Evolutionary conservation across 1,284 basidiomycete species (phyloP), one percentile per base, ranked within the genome.

Genomic region (Trichosporon ovoides): DNA sequence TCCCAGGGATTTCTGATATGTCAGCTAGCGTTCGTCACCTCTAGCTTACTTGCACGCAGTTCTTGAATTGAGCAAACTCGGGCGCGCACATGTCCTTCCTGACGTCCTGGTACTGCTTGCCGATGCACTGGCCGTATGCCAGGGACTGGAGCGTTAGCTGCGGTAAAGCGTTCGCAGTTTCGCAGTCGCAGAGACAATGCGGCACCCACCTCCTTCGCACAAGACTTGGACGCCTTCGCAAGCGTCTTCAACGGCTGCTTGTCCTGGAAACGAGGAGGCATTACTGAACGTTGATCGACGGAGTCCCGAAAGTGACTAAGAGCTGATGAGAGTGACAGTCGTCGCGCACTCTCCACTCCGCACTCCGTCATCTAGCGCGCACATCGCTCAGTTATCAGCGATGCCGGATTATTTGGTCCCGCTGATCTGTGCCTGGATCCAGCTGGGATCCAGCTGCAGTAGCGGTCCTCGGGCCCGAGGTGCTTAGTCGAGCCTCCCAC

Each of bases 51-150:
- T 77, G 74, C 4, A 80, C 75, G 66, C 79, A 80, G 5, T 70
- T 69, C 63, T 75, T 77, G 72, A 80, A 80, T n/a, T 74, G 74
- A 40, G 61, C 55, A 53, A 79, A 80, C 64, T 80, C 79, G 7
- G 64, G 62, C 19, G 69, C 69, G 56, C 79, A 80, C 78, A 79
- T 79, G 33, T 71, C 74, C 43, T 73, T 73, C 16, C 70, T 69
- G 7, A 79, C 77, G 19, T 80, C 79, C 38, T 73, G 66, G 59
- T 80, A 80, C 19, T 66, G 63, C 10, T 65, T 65, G 31, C 78
- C 76, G 36, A 80, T 73, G 61, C 79, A 80, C 61, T 75, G 68
- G 36, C 78, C 78, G 62, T 80, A 80, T 7, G 70, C 74, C 1
- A 75, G 40, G 0, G 77, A 77, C 79, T 80, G 66, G 12, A n/a